Evolutionary conservation across 2,329 filamentous ascomycete species (phyloP).

Genomic region (Grosmannia huntii): DNA sequence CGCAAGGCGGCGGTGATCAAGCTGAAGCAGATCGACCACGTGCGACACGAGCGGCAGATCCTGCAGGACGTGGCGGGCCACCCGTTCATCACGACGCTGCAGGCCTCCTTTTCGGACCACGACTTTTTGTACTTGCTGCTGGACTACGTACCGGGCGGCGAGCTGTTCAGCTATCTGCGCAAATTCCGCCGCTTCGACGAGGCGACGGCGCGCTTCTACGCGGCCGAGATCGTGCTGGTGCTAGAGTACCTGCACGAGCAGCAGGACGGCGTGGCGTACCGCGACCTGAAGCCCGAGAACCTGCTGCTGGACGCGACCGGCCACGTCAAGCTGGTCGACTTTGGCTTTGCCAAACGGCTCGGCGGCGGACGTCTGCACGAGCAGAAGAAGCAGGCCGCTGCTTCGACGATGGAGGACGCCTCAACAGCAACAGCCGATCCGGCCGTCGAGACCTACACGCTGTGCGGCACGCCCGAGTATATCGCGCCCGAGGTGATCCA

Average conservation of each 20-base stretch:
- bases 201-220: constrained; percentile 66
- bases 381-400: constrained; percentile 3
- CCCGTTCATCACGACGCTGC: constrained; percentile 70
- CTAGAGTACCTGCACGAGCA: constrained; percentile 70
- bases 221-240: constrained; percentile 71
- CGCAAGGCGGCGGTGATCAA: constrained; percentile 63
- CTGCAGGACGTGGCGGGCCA: constrained; percentile 66
- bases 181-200: constrained; percentile 70
- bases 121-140: constrained; percentile 75
- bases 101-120: constrained; percentile 66
- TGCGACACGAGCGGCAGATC: constrained; percentile 69
- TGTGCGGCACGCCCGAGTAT: constrained; percentile 76
- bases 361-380: constrained; percentile 31
- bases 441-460: constrained; percentile 59
- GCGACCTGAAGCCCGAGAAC: constrained; percentile 75
- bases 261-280: constrained; percentile 65
- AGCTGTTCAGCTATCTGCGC: constrained; percentile 73
- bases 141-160: constrained; percentile 72
- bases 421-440: not conserved
- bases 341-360: constrained; percentile 73
- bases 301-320: constrained; percentile 64
- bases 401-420: constrained; percentile 17
- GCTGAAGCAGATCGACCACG: constrained; percentile 77
- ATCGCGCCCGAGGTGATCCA: constrained; percentile 75
- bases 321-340: constrained; percentile 73